These are phyloP conservation scores for Breynia disticha DNA, from an alignment of 441 rosid genomes.

Conservation along the genomic window DNA sequence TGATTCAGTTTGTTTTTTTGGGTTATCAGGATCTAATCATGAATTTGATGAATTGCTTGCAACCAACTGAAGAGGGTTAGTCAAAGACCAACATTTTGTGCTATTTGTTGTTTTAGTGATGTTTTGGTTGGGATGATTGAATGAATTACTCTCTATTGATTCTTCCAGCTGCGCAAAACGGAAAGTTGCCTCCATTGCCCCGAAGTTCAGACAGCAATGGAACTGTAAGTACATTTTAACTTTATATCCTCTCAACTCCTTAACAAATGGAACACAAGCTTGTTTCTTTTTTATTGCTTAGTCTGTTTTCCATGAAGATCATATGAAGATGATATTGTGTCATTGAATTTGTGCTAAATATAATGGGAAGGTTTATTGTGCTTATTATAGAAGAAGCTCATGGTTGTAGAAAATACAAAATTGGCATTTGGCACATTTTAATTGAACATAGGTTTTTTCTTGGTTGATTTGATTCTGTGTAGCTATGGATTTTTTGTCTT, in stretches of 20 bases:
- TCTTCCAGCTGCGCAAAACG: slow-evolving; percentile 61
- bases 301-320: too few relatives aligned
- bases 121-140: background rate
- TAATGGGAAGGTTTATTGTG: too few relatives aligned
- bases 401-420: too few relatives aligned
- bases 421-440: too few relatives aligned
- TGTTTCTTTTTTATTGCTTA: too few relatives aligned
- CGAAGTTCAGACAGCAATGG: slow-evolving; percentile 66
- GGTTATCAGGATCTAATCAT: slow-evolving; percentile 67
- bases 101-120: slow-evolving; percentile 5
- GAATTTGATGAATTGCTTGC: slow-evolving; percentile 58
- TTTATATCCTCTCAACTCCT: background rate
- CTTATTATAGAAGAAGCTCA: too few relatives aligned
- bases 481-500: too few relatives aligned
- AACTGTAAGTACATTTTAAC: slow-evolving; percentile 38
- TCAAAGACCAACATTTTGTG: slow-evolving; percentile 12
- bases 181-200: slow-evolving; percentile 79
- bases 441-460: too few relatives aligned
- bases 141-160: background rate
- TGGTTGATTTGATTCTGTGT: too few relatives aligned
- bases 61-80: slow-evolving; percentile 68
- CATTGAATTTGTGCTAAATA: too few relatives aligned
- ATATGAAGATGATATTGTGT: too few relatives aligned
- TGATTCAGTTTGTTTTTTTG: background rate
- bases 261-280: too few relatives aligned